Base-by-base conservation (phyloP, 352 stramenopile genomes). In the Phytophthora melonis region DNA sequence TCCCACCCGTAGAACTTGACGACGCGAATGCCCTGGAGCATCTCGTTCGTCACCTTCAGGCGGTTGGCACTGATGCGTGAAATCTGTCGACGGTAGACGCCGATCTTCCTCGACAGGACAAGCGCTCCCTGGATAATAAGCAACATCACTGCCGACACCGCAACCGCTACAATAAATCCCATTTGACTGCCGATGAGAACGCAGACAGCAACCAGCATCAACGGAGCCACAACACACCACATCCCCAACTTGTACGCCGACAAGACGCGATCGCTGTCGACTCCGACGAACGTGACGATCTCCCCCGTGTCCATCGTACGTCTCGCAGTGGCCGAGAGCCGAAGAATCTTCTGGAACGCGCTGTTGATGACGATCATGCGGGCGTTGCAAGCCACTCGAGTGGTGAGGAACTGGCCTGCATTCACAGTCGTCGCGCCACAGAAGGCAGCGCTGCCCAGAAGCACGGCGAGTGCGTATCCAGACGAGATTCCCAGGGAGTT, bases 11-110 rank as follows among this genome's bases (percentile, higher is more conserved):
- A 96, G 59, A 97, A 92, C 58, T 97, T 98, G 47, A 97, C 83
- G 47, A 87, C 89, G 36, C 91, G 81, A 53, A 98, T 94, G 1
- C 93, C 95, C 18, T 88, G 73, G 1, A 99, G 77, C 43, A 97
- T 90, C 75, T 98, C 95, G 70, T 94, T 97, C 23, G 96, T 94
- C 62, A 98, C 81, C 69, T 98, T 96, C 8, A 99, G 84, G 7
- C 96, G 83, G 13, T 90, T 77, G 1, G 72, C 77, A 6, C 95
- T 87, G 23, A 74, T 57, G 4, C 36, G 54, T 0, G 77, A 66
- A 2, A 81, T 62, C 8, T 55, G 43, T 4, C 58, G 66, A 13
- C 72, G 77, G 8, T 69, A 59, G 9, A 52, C n/a, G 6, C 66
- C 72, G 25, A 75, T 72, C 2, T 49, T 8, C 50, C 47, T 56